phyloP scores from a whole-genome alignment of 805 yeast species.

The Myxozyma nipponensis region DNA sequence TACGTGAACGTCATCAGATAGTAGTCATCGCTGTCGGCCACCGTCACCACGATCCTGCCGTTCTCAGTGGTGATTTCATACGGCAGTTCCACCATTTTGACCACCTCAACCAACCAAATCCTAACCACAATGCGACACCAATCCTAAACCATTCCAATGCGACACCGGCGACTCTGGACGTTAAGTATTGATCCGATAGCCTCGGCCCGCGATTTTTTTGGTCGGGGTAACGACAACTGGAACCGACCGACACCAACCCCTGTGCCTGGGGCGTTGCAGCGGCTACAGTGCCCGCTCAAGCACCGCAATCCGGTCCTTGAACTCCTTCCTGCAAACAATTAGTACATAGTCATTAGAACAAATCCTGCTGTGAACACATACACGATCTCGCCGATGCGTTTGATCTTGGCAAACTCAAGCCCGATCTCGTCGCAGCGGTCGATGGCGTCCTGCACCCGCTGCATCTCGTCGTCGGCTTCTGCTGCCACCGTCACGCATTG shows the following conservation, averaged over 20 bases:
- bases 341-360: not conserved
- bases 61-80: not conserved
- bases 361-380: constrained; percentile 5
- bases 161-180: too few species aligned
- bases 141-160: not conserved
- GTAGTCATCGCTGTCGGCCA: constrained; percentile 29
- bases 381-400: constrained; percentile 25
- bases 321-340: constrained; percentile 11
- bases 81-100: not conserved
- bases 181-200: too few species aligned
- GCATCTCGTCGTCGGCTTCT: constrained; percentile 19
- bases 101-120: too few species aligned
- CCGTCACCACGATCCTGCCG: constrained; percentile 14
- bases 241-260: too few species aligned
- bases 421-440: constrained; percentile 25
- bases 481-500: constrained; percentile 21
- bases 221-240: too few species aligned
- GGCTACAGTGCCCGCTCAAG: constrained; percentile 5
- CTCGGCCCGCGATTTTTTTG: too few species aligned
- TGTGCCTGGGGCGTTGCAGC: not conserved
- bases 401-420: constrained; percentile 27
- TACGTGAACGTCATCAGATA: constrained; percentile 35
- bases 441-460: constrained; percentile 8
- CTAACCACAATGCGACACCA: not conserved
- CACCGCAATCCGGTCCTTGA: constrained; percentile 12